A percentile compares a stretch with the other conserved stretches of the same genome.
phyloP scores from a whole-genome alignment of 2,329 filamentous ascomycete species.

The Torrubiellomyces zombiae region DNA sequence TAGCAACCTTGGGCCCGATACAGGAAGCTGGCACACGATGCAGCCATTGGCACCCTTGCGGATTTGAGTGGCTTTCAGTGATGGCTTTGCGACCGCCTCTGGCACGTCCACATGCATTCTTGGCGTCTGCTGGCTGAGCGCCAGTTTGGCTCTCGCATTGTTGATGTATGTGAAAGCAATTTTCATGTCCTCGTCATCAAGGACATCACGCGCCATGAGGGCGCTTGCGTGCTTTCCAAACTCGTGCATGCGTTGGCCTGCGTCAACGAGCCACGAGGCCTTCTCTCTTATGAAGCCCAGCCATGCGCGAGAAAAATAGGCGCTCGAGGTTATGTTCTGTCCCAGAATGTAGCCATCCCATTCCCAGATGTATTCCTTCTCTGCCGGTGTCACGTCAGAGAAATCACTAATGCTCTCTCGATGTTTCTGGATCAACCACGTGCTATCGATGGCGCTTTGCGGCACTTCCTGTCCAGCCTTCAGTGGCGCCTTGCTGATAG shows the following conservation, averaged over 20 bases:
- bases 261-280: slow-evolving; percentile 32
- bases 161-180: slow-evolving; percentile 27
- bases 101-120: no score
- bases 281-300: slow-evolving; percentile 33
- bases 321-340: slow-evolving; percentile 32
- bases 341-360: slow-evolving; percentile 40
- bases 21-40: slow-evolving; percentile 28
- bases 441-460: slow-evolving; percentile 25
- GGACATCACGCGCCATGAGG: slow-evolving; percentile 29
- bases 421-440: slow-evolving; percentile 43
- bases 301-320: slow-evolving; percentile 35
- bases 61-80: slow-evolving; percentile 17
- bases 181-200: slow-evolving; percentile 26
- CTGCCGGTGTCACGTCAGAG: slow-evolving; percentile 33
- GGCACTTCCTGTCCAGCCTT: slow-evolving; percentile 31
- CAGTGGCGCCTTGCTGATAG: slow-evolving; percentile 35
- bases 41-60: slow-evolving; percentile 29
- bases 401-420: slow-evolving; percentile 40
- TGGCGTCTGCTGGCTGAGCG: slow-evolving; percentile 1
- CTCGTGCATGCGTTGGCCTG: slow-evolving; percentile 30
- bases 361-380: slow-evolving; percentile 41
- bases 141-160: slow-evolving; percentile 18
- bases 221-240: slow-evolving; percentile 37
- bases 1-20: slow-evolving; percentile 28
- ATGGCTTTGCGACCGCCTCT: slow-evolving; percentile 10